Conservation (phyloP, 495 filamentous ascomycete species). For the Saxophila tyrrhenica region DNA sequence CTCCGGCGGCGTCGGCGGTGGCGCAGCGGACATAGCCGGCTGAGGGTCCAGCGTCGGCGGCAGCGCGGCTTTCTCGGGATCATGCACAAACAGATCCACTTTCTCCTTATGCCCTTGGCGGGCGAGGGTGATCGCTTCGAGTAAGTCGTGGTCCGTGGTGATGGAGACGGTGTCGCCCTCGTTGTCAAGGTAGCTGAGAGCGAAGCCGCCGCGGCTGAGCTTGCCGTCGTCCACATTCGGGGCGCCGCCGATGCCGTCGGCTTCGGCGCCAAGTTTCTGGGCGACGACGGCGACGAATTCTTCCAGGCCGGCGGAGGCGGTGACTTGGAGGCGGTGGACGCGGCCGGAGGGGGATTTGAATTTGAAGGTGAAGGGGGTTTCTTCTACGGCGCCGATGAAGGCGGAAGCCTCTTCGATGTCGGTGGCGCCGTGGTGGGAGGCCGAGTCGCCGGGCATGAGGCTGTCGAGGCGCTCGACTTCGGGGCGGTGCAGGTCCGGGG, state of each 20-base stretch:
- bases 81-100: conserved; percentile 94
- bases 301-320: conserved; percentile 65
- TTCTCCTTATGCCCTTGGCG: conserved; percentile 70
- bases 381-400: conserved; percentile 44
- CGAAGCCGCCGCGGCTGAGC: conserved; percentile 71
- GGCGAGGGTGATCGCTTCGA: conserved; percentile 79
- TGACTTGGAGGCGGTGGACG: conserved; percentile 82
- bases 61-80: conserved; percentile 75
- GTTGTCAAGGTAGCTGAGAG: conserved; percentile 92
- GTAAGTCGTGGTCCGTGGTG: conserved; percentile 84
- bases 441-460: conserved; percentile 84
- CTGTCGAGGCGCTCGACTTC: conserved; percentile 60
- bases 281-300: conserved; percentile 70
- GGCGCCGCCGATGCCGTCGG: conserved; percentile 73
- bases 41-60: conserved; percentile 56
- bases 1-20: conserved; percentile 46
- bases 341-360: conserved; percentile 97
- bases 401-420: conserved; percentile 43
- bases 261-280: conserved; percentile 78
- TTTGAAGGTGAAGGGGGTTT: conserved; percentile 88
- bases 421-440: conserved; percentile 76
- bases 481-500: conserved; percentile 54
- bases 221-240: conserved; percentile 64
- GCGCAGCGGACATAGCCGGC: conserved; percentile 41
- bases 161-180: conserved; percentile 97